Evolutionary conservation across 192 early-diverging fungal genomes (phyloP), one percentile per base, ranked within the genome.

Genomic region (Paraglomus occultum): DNA sequence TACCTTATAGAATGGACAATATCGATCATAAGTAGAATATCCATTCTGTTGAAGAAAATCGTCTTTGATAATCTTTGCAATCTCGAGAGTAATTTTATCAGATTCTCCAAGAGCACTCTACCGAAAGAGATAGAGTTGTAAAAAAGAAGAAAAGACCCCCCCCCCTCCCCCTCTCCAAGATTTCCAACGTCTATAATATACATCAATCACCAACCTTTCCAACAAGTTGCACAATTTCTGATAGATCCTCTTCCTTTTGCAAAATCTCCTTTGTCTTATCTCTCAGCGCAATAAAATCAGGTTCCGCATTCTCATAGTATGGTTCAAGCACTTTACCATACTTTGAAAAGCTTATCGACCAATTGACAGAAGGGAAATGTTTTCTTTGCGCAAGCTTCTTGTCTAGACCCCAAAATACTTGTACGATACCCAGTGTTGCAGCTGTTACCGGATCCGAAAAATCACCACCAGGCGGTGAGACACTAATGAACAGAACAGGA

Each of bases 11-110:
- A 99, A 98, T 44, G 98, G 98, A 77, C 98, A 98, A 88, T 90
- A 98, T 57, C 95, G 92, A 81, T 99, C 98, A 77, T 99, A 99
- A 74, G 84, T 85, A 57, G 94, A 96, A 85, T 98, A 99, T 42
- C 96, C 96, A 80, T 99, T 99, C 80, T 99, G 97, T 83, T 99
- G 97, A 80, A 99, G 84, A 84, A 99, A 99, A 81, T 99, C 97
- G 74, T 99, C 97, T 89, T 99, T 99, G 76, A 99, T 92, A 73
- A 99, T 87, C 70, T 91, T 92, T 62, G 97, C 97, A 62, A 98
- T 84, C 70, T 99, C 97, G 49, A 99, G 87, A 15, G 94, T 97
- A 80, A 99, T 98, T 88, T 99, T 99, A 83, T 99, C 97, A 14
- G 91, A 83, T 76, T 99, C 97, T 17, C 91, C 94, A 70, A 79